Base-by-base conservation (phyloP, 164 flowering plant genomes). In the Liquidambar formosana region DNA sequence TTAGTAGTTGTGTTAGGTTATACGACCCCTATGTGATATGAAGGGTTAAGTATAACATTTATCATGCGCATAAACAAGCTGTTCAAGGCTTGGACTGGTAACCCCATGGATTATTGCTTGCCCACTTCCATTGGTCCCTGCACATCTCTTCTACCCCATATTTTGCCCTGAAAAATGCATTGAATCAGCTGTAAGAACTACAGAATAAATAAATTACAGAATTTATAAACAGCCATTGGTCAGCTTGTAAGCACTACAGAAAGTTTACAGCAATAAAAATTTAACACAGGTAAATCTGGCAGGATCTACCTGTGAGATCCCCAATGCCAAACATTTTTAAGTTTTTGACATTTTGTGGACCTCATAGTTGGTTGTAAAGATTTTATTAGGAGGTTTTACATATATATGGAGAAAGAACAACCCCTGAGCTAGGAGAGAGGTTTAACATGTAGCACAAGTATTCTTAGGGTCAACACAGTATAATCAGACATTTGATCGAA, bases 91-190 rank as follows among this genome's bases (percentile, higher is more conserved):
- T 85, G 68, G 80, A 58, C 61, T 73, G 81, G 70, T 90, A 88
- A 0, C 92, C 95, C 83, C 81, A 81, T 43, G 91, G 92, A 65
- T 89, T 88, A 22, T 69, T 82, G 70, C 82, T 83, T 67, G 85
- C 92, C 92, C 94, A 91, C 4, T 83, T 91, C 96, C 94, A 91
- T 45, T 89, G 92, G 73, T 91, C 94, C 69, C 88, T 84, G 82
- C 93, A 91, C 89, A 91, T 89, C 72, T 89, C 93, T 15, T 77
- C 85, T 8, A 91, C 61, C 0, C 93, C 92, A 62, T 84, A 85
- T 49, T 79, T 89, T 59, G 96, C 89, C 85, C 94, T 89, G 89
- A 43, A 75, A 78, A 53, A 41, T 25, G 9, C 27, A 3, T 8
- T 16, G 27, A 66, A 33, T 12, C 13, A 51, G 25, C 22, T 18